These are phyloP conservation scores for Diaporthe sp. DNA, from an alignment of 2,329 filamentous ascomycete genomes.

Conservation along the genomic window DNA sequence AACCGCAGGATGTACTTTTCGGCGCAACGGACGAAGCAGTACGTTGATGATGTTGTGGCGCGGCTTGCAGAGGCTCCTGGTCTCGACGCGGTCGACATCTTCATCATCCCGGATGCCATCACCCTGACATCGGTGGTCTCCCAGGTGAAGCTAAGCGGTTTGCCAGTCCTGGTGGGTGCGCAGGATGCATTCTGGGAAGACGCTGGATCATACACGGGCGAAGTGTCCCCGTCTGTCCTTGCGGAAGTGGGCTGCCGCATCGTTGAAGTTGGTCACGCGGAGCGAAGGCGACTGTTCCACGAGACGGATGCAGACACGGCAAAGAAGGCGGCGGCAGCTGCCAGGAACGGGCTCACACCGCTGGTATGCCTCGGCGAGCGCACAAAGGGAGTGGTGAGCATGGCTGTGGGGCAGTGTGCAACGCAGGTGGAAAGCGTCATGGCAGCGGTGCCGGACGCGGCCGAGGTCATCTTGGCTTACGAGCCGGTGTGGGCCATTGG, in stretches of 20 bases:
- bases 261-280: constrained; percentile 86
- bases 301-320: constrained; percentile 80
- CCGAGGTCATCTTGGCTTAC: constrained; percentile 84
- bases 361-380: constrained; percentile 86
- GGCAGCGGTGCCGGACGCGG: constrained; percentile 69
- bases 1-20: constrained; percentile 75
- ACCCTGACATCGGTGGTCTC: constrained; percentile 69
- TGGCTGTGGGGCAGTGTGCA: constrained; percentile 76
- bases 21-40: constrained; percentile 71
- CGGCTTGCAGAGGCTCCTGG: constrained; percentile 59
- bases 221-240: constrained; percentile 79
- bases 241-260: constrained; percentile 77
- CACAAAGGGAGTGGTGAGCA: constrained; percentile 62
- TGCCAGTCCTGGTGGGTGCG: constrained; percentile 76
- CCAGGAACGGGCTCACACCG: constrained; percentile 79
- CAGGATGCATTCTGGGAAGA: constrained; percentile 82
- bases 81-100: constrained; percentile 74
- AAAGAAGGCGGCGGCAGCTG: constrained; percentile 78
- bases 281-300: constrained; percentile 78
- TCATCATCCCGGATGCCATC: constrained; percentile 84
- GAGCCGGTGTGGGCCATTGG: constrained; percentile 94
- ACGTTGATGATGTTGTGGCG: constrained; percentile 64
- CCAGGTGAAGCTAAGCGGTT: constrained; percentile 59
- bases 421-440: constrained; percentile 77
- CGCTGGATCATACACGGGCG: constrained; percentile 81